Evolutionary conservation across 345 rosid species (phyloP).

Genomic region (Eucalyptus lansdowneana): DNA sequence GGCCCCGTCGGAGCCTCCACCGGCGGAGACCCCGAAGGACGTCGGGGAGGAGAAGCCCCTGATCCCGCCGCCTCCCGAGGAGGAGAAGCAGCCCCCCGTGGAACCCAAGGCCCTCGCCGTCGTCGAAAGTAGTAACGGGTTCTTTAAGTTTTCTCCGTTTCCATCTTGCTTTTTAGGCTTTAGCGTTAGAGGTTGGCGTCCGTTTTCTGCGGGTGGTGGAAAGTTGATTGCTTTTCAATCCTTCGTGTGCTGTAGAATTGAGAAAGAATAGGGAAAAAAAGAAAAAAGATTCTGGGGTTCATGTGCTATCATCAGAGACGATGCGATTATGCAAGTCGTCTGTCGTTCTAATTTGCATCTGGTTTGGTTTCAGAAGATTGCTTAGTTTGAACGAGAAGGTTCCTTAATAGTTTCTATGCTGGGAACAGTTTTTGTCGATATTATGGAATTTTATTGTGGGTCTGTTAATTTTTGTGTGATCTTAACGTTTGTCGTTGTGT

Average conservation of each 20-base stretch:
- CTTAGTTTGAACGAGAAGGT: neutral
- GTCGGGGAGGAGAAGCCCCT: conserved; percentile 30
- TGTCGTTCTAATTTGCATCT: neutral
- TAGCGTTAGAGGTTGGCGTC: neutral
- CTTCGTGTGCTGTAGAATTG: neutral
- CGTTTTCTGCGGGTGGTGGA: neutral
- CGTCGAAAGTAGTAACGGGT: conserved; percentile 24
- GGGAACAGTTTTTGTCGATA: neutral
- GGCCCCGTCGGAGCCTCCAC: conserved; percentile 4
- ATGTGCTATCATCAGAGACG: neutral
- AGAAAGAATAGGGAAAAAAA: neutral
- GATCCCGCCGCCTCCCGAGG: conserved; percentile 13
- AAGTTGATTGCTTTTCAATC: neutral
- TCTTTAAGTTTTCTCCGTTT: neutral
- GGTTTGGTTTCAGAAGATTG: neutral
- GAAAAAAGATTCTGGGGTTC: neutral
- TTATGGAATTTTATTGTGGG: neutral
- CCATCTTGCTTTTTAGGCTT: neutral
- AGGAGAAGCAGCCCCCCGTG: neutral
- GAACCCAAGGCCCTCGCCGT: conserved; percentile 18
- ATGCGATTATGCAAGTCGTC: neutral
- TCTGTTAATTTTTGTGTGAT: neutral
- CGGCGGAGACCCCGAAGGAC: conserved; percentile 11
- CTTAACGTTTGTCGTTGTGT: neutral
- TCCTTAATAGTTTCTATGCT: neutral